Evolutionary conservation across 192 early-diverging fungal species (phyloP).

Genomic region (Phycomyces blakesleeanus): DNA sequence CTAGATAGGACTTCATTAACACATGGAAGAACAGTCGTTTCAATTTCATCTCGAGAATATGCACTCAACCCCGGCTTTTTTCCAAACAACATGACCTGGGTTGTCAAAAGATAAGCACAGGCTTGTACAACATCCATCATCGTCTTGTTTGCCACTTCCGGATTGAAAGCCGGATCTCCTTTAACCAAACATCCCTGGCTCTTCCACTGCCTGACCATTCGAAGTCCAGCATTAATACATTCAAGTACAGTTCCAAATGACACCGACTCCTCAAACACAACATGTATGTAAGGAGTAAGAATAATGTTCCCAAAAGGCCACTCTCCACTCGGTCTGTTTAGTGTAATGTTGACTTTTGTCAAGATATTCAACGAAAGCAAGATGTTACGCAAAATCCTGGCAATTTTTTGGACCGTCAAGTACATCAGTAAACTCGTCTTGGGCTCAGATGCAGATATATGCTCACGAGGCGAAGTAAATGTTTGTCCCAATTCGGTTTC

Average conservation of each 20-base stretch:
- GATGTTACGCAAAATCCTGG: constrained; percentile 32
- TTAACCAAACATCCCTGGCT: background rate
- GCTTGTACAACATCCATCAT: constrained; percentile 16
- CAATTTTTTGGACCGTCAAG: constrained; percentile 25
- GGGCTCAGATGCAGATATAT: background rate
- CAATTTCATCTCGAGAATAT: background rate
- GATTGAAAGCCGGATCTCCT: background rate
- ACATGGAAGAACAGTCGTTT: background rate
- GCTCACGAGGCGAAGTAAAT: background rate
- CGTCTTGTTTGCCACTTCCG: background rate
- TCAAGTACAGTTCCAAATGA: constrained; percentile 43
- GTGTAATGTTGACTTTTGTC: constrained; percentile 33
- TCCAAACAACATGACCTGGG: constrained; percentile 6
- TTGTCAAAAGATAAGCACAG: constrained; percentile 10
- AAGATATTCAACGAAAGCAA: constrained; percentile 33
- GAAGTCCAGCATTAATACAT: constrained; percentile 8
- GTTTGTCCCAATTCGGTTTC: constrained; percentile 10
- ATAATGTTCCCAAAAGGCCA: constrained; percentile 43
- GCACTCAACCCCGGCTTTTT: constrained; percentile 4
- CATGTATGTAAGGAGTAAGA: constrained; percentile 33
- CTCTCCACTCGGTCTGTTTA: constrained; percentile 30
- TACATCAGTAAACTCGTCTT: constrained; percentile 17
- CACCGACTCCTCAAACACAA: constrained; percentile 24
- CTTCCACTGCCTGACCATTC: constrained; percentile 5
- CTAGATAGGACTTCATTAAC: background rate